Base-by-base conservation (phyloP, 1,139 yeast genomes). In the Magnusiomyces suaveolens region DNA sequence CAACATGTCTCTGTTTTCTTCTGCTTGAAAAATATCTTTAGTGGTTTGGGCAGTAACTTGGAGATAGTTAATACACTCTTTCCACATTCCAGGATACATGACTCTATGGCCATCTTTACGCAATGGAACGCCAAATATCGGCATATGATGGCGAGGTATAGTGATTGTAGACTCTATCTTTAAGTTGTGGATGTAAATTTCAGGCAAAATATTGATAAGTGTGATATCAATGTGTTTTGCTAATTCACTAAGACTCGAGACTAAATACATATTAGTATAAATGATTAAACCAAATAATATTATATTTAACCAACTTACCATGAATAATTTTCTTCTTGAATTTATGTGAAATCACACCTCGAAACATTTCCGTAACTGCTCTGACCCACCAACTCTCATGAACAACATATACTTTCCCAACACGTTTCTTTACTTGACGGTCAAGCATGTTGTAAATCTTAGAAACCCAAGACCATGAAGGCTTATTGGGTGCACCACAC, bases 381-480 rank as follows among this genome's bases (percentile, higher is more conserved):
- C 89, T 81, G 20, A 88, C 80, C 72, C 92, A 80, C 92, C 96
- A 89, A 53, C 87, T 84, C 63, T 90, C 97, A 68, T 92, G 97
- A 2, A 92, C 96, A 44, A 90, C 78, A 60, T 84, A 85, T 2
- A 88, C 74, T 62, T 81, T 83, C 53, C 73, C 73, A 53, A 89
- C 70, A 54, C 79, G 74, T 57, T 79, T 78, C 57, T 79, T 77
- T 53, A 77, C 74, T 16, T 77, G 76, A 21, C 77, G 75, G n/a
- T 90, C 82, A 49, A 92, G 77, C 62, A 78, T 72, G 60, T 85
- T 80, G 63, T 87, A 80, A 59, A 90, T 82, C 63, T 82, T 84
- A 49, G 90, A 74, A 47, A 90, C 87, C 80, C 90, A 85, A 8
- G 84, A 75, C 92, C 95, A 84, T 53, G 80, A 69, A 16, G 69